Base-by-base conservation (phyloP, 768 basidiomycete species). In the Boletus huronensis region DNA sequence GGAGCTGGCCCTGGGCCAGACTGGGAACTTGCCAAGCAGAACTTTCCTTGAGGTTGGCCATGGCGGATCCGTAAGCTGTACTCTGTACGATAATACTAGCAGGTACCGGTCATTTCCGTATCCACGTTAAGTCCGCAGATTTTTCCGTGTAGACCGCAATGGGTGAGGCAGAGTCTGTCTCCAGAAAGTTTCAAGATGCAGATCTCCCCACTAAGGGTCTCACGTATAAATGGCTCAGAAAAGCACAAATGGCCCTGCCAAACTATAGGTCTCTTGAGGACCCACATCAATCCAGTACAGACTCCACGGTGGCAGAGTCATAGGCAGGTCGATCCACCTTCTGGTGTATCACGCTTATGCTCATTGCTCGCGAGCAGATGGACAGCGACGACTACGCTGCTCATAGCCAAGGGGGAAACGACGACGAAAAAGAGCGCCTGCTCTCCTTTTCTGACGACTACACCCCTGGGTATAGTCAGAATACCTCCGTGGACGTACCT, bases 291-390 rank as follows among this genome's bases (percentile, higher is more conserved):
- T 40, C 44, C 11, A 25, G 28, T 25, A 29, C 26, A 26, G 16
- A 49, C 40, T 3, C 26, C 16, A 17, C 41, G 23, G 28, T 26
- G 14, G 13, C 13, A 49, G 28, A 36, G 34, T 45, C 47, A 31
- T 31, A 54, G 44, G 61, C 48, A 16, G 42, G 52, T 50, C 35
- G 17, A 10, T 29, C 28, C 32, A 13, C 48, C 19, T 23, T 3
- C 6, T 32, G 29, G 8, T 17, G 11, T 25, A 41, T 34, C 16
- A 31, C 35, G 9, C 17, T 34, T 6, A 26, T 32, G 21, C 47
- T 54, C 38, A 61, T 28, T 16, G 35, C 21, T n/a, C 16, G 19
- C 21, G 14, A 46, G n/a, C 45, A 67, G 47, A 70, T 68, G 66
- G 35, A 16, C 40, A 43, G 14, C 43, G 41, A 59, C 47, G 21